phyloP scores from a whole-genome alignment of 2,329 filamentous ascomycete genomes.

The Lachnellula occidentalis region DNA sequence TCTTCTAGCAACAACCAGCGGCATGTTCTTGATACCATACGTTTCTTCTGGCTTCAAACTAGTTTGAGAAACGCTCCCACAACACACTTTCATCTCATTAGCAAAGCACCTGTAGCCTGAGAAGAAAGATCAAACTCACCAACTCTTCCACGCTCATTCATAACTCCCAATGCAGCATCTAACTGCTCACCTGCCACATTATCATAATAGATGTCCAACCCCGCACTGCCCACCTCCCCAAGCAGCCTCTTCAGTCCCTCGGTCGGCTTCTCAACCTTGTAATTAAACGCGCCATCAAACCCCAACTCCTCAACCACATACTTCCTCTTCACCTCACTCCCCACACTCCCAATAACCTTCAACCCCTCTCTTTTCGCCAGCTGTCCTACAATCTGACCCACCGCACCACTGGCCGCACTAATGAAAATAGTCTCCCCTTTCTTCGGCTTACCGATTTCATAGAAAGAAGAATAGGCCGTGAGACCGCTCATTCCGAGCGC shows the following conservation, averaged over 20 bases:
- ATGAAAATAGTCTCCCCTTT: conserved; percentile 72
- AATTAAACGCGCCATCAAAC: conserved; percentile 73
- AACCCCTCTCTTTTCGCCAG: conserved; percentile 70
- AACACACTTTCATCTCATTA: conserved; percentile 36
- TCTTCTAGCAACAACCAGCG: conserved; percentile 52
- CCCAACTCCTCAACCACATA: conserved; percentile 67
- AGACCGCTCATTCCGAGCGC: conserved; percentile 71
- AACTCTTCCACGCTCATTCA: conserved; percentile 61
- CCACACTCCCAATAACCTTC: conserved; percentile 66
- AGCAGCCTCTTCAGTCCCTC: conserved; percentile 54
- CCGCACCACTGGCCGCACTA: conserved; percentile 64
- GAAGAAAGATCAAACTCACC: conserved; percentile 16
- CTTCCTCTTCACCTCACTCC: conserved; percentile 66
- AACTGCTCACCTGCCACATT: conserved; percentile 72
- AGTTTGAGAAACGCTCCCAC: conserved; percentile 63
- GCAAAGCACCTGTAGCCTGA: neutral
- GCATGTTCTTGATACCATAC: conserved; percentile 58
- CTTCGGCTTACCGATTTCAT: conserved; percentile 64
- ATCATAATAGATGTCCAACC: conserved; percentile 75
- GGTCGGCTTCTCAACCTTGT: conserved; percentile 64
- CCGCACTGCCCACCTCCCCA: conserved; percentile 53
- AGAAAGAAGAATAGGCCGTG: conserved; percentile 64
- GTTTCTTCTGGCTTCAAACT: conserved; percentile 47
- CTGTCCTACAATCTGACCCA: conserved; percentile 64
- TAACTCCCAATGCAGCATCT: conserved; percentile 56